These are phyloP conservation scores for Trichosporon asahii DNA, from an alignment of 1,284 basidiomycete species.

Conservation along the genomic window DNA sequence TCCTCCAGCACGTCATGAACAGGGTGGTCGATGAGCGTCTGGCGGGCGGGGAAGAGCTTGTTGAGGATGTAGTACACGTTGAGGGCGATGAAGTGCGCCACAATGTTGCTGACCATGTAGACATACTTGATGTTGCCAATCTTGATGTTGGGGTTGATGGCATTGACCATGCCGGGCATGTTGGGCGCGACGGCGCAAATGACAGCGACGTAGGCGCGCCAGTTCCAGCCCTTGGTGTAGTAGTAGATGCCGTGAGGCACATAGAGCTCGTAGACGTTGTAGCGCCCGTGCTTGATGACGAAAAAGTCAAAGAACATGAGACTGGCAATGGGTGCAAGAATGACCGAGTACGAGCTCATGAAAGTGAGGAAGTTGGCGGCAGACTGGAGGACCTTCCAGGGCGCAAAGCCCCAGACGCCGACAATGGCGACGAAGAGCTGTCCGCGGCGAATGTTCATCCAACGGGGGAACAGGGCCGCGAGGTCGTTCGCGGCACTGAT, in stretches of 20 bases:
- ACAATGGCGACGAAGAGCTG: conserved; percentile 70
- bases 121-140: conserved; percentile 45
- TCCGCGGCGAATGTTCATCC: conserved; percentile 71
- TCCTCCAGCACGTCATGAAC: conserved; percentile 20
- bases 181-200: conserved; percentile 43
- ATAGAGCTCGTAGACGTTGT: conserved; percentile 48
- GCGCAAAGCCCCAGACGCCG: conserved; percentile 60
- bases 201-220: conserved; percentile 41
- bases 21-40: conserved; percentile 10
- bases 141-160: conserved; percentile 37
- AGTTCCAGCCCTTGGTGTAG: conserved; percentile 43
- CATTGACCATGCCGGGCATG: conserved; percentile 42
- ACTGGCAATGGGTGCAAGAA: conserved; percentile 43
- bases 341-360: conserved; percentile 47
- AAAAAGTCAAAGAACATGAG: conserved; percentile 49
- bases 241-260: conserved; percentile 48
- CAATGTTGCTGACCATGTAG: conserved; percentile 26
- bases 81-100: conserved; percentile 15
- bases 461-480: conserved; percentile 58
- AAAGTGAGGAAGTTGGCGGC: conserved; percentile 48
- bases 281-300: conserved; percentile 33
- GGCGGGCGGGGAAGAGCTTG: conserved; percentile 19
- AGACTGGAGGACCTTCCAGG: conserved; percentile 46
- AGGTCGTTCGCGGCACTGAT: conserved; percentile 75
- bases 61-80: conserved; percentile 15